These are phyloP conservation scores for Talaromyces sp. DNA, from an alignment of 2,329 filamentous ascomycete species.

Conservation along the genomic window DNA sequence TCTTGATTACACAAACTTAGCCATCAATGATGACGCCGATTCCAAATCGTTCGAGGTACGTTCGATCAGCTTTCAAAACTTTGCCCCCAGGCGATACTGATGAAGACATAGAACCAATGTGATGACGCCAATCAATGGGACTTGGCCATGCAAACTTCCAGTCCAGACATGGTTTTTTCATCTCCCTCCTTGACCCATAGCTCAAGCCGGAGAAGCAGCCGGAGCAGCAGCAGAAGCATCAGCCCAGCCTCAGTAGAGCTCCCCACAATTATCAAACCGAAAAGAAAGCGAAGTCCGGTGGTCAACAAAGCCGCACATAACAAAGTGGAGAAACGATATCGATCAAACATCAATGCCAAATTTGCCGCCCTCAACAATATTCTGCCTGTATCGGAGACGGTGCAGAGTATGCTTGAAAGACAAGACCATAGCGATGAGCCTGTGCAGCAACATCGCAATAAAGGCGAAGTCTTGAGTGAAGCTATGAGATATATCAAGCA, in stretches of 20 bases:
- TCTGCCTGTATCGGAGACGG: not conserved
- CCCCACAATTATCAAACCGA: not conserved
- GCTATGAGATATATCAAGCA: conserved; percentile 14
- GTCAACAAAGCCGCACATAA: conserved; percentile 13
- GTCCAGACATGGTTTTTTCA: not conserved
- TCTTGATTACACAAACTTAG: conserved; percentile 4
- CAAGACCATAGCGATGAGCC: not conserved
- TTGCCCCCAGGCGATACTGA: not conserved
- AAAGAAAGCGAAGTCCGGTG: conserved; percentile 2
- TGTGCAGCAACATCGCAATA: conserved; percentile 6
- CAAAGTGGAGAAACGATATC: conserved; percentile 14
- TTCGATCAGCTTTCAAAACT: not conserved
- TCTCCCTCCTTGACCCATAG: conserved; percentile 7
- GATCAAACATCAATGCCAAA: conserved; percentile 15
- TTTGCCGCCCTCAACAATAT: conserved; percentile 8
- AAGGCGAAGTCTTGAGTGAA: conserved; percentile 7
- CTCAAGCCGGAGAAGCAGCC: conserved; percentile 4
- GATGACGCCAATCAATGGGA: not conserved
- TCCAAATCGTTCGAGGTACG: not conserved
- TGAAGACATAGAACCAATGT: not conserved
- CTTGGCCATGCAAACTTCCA: not conserved
- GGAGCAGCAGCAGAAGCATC: conserved; percentile 3
- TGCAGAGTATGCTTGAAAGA: conserved; percentile 5
- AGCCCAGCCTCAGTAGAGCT: not conserved
- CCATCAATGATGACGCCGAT: not conserved